These are phyloP conservation scores for Drosera spatulata DNA, from an alignment of 179 eudicot genomes.

Conservation along the genomic window DNA sequence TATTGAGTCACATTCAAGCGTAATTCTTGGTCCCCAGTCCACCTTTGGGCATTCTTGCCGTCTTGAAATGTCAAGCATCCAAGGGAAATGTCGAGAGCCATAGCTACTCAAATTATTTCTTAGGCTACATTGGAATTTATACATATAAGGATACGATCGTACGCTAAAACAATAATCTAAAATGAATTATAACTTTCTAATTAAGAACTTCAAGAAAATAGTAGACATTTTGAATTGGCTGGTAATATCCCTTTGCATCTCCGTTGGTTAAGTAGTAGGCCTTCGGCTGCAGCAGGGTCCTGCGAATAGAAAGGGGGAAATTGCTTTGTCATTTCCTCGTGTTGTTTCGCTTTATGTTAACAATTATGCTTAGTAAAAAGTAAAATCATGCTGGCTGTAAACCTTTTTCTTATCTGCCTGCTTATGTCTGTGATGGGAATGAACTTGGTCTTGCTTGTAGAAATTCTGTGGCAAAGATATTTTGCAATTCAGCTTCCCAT, in stretches of 20 bases:
- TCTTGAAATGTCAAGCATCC: constrained; percentile 6
- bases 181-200: constrained; percentile 25
- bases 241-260: constrained; percentile 35
- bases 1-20: neutral
- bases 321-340: no score
- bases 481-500: constrained; percentile 71
- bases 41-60: neutral
- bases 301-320: constrained; percentile 19
- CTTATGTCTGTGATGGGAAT: constrained; percentile 43
- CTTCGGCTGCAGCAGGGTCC: constrained; percentile 35
- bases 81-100: neutral
- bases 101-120: constrained; percentile 3
- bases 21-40: constrained; percentile 6
- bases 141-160: constrained; percentile 21
- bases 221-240: constrained; percentile 4
- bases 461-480: constrained; percentile 46
- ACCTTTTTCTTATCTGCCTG: constrained; percentile 37
- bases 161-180: constrained; percentile 8
- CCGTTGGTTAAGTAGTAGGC: constrained; percentile 35
- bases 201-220: constrained; percentile 9
- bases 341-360: constrained; percentile 3
- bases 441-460: constrained; percentile 51
- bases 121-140: constrained; percentile 9
- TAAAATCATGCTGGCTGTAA: constrained; percentile 3
- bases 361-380: constrained; percentile 2